These are phyloP conservation scores for Apiospora sp. DNA, from an alignment of 2,329 filamentous ascomycete species.

Conservation along the genomic window DNA sequence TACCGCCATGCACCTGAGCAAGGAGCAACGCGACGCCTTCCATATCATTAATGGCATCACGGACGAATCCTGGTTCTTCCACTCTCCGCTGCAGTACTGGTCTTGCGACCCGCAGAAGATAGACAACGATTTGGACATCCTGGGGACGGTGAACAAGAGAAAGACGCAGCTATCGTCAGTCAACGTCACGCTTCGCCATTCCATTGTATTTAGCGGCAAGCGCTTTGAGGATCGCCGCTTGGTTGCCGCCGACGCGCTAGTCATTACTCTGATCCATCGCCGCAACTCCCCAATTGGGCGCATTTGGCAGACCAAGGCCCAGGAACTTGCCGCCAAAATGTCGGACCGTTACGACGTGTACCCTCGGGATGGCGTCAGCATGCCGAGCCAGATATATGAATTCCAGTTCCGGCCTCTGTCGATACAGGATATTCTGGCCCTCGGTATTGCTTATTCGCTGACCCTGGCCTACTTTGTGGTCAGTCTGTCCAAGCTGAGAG, in stretches of 20 bases:
- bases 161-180: constrained; percentile 70
- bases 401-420: constrained; percentile 82
- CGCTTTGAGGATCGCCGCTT: constrained; percentile 73
- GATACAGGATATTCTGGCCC: constrained; percentile 66
- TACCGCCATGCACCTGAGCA: constrained; percentile 46
- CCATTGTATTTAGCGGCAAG: constrained; percentile 85
- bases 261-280: constrained; percentile 78
- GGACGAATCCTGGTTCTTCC: constrained; percentile 76
- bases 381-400: constrained; percentile 72
- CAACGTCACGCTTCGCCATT: constrained; percentile 78
- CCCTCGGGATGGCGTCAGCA: constrained; percentile 57
- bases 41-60: constrained; percentile 68
- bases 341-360: constrained; percentile 70
- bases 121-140: constrained; percentile 66
- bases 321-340: constrained; percentile 57
- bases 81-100: constrained; percentile 87
- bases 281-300: constrained; percentile 69
- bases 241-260: constrained; percentile 77
- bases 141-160: constrained; percentile 73
- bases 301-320: constrained; percentile 70
- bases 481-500: constrained; percentile 73
- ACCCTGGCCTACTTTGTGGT: constrained; percentile 71
- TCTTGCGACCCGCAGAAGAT: constrained; percentile 69
- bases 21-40: constrained; percentile 59
- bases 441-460: constrained; percentile 71